Evolutionary conservation across 2,329 filamentous ascomycete genomes (phyloP).

Genomic region (Amphichorda felina): DNA sequence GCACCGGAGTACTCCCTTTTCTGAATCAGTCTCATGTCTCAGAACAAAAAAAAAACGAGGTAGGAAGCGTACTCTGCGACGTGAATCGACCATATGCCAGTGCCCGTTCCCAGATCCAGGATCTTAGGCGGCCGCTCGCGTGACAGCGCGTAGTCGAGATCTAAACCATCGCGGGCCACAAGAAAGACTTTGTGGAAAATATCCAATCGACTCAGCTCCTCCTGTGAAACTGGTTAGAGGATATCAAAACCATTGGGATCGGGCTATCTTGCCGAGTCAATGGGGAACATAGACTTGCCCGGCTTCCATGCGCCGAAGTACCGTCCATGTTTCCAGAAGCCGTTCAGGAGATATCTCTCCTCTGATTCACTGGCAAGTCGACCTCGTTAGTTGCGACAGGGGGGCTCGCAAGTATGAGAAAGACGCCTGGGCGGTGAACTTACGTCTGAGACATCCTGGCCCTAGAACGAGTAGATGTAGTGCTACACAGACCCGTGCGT

Average conservation of each 20-base stretch:
- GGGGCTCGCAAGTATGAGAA: neutral
- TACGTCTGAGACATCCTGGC: neutral
- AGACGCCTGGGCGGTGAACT: neutral
- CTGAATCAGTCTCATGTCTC: neutral
- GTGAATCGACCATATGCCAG: slow-evolving; percentile 84
- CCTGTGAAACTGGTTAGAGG: slow-evolving; percentile 24
- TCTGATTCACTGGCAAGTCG: neutral
- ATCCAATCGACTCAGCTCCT: slow-evolving; percentile 68
- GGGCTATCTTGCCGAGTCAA: slow-evolving; percentile 50
- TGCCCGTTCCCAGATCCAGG: slow-evolving; percentile 69
- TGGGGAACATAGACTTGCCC: slow-evolving; percentile 65
- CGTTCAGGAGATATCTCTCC: slow-evolving; percentile 6
- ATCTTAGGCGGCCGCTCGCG: slow-evolving; percentile 22
- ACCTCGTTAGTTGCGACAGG: neutral
- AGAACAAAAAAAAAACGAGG: neutral
- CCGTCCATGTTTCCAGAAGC: slow-evolving; percentile 50
- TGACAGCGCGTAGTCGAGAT: slow-evolving; percentile 10
- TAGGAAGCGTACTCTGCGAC: slow-evolving; percentile 55
- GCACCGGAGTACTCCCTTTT: slow-evolving; percentile 11
- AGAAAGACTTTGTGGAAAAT: slow-evolving; percentile 70
- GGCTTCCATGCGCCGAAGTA: slow-evolving; percentile 56
- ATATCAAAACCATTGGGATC: neutral
- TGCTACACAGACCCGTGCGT: too few species aligned
- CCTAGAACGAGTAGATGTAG: too few species aligned
- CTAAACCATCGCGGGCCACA: slow-evolving; percentile 41